Evolutionary conservation across 1,139 yeast genomes (phyloP), one percentile per base, ranked within the genome.

Genomic region (Yamadazyma kanchanaburiensis): DNA sequence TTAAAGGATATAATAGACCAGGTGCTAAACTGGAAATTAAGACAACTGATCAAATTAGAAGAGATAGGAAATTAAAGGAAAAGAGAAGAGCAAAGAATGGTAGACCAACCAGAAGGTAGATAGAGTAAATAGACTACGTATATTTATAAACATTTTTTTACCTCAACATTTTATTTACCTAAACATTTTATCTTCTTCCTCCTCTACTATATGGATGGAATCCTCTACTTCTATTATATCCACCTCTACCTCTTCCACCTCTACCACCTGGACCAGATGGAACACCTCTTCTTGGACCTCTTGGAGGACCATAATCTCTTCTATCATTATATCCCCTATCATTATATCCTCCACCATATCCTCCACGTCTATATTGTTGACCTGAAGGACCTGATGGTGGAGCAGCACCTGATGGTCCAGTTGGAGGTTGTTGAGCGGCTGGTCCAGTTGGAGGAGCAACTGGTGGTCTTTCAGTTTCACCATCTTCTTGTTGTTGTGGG

Each of bases 71-170:
- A 27, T 49, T 58, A 21, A 74, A 81, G 60, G 94, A 86, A 39
- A 72, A 85, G 61, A 73, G 82, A 43, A 75, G 71, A 49, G 91
- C 79, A 8, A 91, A 91, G 76, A 91, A 88, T 46, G 95, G 85
- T 7, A 77, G 96, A 50, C 95, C 95, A 7, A 40, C 55, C 27
- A 63, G 47, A 43, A 61, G 46, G 40, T 51, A 55, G 24, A 51
- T 39, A 38, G 15, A 6, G 20, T 18, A 10, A 18, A n/a, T n/a
- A n/a, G n/a, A n/a, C n/a, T n/a, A n/a, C n/a, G n/a, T n/a, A n/a
- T n/a, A n/a, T n/a, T n/a, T n/a, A n/a, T n/a, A n/a, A n/a, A n/a
- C n/a, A n/a, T n/a, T n/a, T 9, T 12, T 26, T 29, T 3, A n/a
- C 16, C 4, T 24, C 20, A 17, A 17, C 20, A 14, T 12, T 14